Conservation (phyloP, 805 yeast species). For the Kodamaea nitidulidarum region DNA sequence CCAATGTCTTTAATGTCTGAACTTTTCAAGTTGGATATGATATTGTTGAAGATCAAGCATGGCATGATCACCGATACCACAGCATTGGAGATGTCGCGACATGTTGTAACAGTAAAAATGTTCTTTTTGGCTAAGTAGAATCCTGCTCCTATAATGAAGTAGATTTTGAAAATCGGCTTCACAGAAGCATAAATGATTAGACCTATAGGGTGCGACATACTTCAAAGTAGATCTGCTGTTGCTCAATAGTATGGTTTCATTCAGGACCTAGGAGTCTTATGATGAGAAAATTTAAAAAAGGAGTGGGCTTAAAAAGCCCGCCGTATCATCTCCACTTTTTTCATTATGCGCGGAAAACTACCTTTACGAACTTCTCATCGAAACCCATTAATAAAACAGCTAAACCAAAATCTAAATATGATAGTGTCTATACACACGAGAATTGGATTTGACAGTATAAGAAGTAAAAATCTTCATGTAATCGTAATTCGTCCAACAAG, state of each 20-base stretch:
- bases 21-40: slow-evolving; percentile 62
- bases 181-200: slow-evolving; percentile 71
- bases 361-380: too few species aligned
- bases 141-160: slow-evolving; percentile 66
- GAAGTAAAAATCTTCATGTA: background rate
- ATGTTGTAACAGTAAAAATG: slow-evolving; percentile 60
- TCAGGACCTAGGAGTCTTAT: background rate
- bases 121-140: slow-evolving; percentile 58
- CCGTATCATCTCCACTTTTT: too few species aligned
- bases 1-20: slow-evolving; percentile 70
- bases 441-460: background rate
- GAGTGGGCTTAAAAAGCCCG: too few species aligned
- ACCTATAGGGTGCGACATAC: slow-evolving; percentile 32
- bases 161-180: slow-evolving; percentile 83
- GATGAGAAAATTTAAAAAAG: background rate
- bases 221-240: background rate
- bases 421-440: background rate
- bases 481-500: background rate
- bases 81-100: slow-evolving; percentile 65
- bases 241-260: background rate
- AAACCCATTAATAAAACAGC: too few species aligned
- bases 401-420: too few species aligned
- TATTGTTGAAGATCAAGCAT: slow-evolving; percentile 68
- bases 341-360: too few species aligned
- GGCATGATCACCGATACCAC: slow-evolving; percentile 70